Evolutionary conservation across 768 basidiomycete species (phyloP), one percentile per base, ranked within the genome.

Genomic region (Auricularia sp.): DNA sequence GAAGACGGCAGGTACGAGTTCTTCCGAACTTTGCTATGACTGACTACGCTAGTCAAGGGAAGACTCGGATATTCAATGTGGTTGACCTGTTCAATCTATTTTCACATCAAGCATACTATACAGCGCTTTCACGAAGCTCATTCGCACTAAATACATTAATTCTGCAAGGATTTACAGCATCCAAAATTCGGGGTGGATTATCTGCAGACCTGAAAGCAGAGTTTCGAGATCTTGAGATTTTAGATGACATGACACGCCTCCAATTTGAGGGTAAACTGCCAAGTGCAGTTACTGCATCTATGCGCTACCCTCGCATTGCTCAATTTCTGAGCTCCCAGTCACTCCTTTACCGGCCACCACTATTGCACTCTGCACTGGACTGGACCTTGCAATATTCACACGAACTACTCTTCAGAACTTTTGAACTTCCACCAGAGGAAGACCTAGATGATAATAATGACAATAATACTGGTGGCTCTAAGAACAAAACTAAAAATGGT

Each of bases 1-100:
- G 63, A 10, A 16, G 73, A 11, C 62, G 66, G 8, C 76, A 77
- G 65, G 70, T 75, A 2, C 65, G 70, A 16, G 62, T 75, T 1
- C 34, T 72, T 1, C 63, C 68, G 1, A 75, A 74, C 63, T 76
- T 75, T 67, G 68, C 74, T 18, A 75, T 76, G 74, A 76, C 76
- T 3, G 76, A 75, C 63, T 77, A 73, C 67, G 67, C 72, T 5
- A 75, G 74, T 1, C 76, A 77, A 65, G 76, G 76, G 3, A 75
- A 73, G 61, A 74, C 74, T 14, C 65, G 72, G 44, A 36, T 35
- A 16, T 63, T 10, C 2, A 79, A 78, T 68, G 67, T 74, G 3
- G 71, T 72, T 2, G 72, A 76, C 63, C 59, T 75, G 3, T 63
- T 68, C 62, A 68, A 71, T 54, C 71, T 69, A 13, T 34, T 54